Base-by-base conservation (phyloP, 805 yeast genomes). In the Kazachstania viticola region DNA sequence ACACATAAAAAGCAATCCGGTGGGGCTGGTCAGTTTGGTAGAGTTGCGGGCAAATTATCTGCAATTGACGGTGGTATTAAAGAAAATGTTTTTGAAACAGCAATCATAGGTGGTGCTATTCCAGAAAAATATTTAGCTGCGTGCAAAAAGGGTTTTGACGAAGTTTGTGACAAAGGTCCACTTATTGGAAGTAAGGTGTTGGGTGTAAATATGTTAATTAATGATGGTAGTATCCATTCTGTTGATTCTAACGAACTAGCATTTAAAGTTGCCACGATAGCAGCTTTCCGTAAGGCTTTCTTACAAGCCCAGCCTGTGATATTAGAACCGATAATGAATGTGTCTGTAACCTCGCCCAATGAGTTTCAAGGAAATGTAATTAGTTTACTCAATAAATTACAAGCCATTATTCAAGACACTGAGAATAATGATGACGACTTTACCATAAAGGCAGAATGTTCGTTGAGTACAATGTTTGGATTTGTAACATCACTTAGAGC, bases 21-120 rank as follows among this genome's bases (percentile, higher is more conserved):
- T 61, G 99, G 99, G 73, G 94, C 97, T 44, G 99, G 99, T 64
- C 99, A 91, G 68, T 91, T 76, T 56, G 98, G 95, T 61, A 78
- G 87, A 65, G 95, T 88, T 51, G 79, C 85, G 60, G 97, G 99
- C 56, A 70, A 66, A 35, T 57, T 87, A 62, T 60, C 67, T 5
- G 75, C 85, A 33, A 54, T 71, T 29, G 80, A 71, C 31, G 61
- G 55, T 27, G 41, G 34, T 17, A 33, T 37, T 9, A 53, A 46
- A 21, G 73, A 71, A 36, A 87, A 87, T 59, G 64, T 64, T 45
- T 91, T 88, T 60, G 74, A 79, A 51, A 79, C 94, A 29, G 81
- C 79, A 42, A 76, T 91, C 56, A 91, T 91, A 43, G 97, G 98
- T 50, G 99, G 99, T 54, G 82, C 82, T 67, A 87, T 91, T 56